Base-by-base conservation (phyloP, 371 early-diverging fungal genomes). In the Mucor saturninus region DNA sequence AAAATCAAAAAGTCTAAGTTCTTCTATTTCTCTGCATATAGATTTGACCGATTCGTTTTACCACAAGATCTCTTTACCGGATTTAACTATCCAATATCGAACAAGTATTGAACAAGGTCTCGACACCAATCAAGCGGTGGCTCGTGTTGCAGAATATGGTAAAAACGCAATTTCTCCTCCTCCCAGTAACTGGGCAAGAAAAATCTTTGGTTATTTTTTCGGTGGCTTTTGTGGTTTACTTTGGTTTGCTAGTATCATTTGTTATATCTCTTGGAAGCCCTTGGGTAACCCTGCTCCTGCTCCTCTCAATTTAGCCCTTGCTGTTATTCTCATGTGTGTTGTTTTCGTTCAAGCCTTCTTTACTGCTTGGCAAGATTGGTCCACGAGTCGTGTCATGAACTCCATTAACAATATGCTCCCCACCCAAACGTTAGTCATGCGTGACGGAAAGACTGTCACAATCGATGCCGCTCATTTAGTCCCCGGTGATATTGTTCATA, bases 401-500 rank as follows among this genome's bases (percentile, higher is more conserved):
- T 87, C 90, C 0, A 92, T 94, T 62, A 73, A 80, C 59, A 85
- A 77, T 59, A 87, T 94, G 85, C 70, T 93, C 40, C 88, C 91
- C 5, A 75, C 84, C 1, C 80, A 80, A 45, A 75, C 84, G 5
- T 56, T 72, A 15, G 92, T 88, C 35, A 46, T 81, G 57, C 84
- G 93, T 29, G 85, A 89, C 56, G 89, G 91, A 10, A 64, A 74
- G 8, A 26, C 66, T 7, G 35, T 69, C 29, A 71, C 69, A 0
- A 75, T 90, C 15, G 74, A 86, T 13, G 81, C 88, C 39, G 48
- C 70, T 1, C 51, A 68, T 35, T 59, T 75, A 67, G 71, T 76
- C 2, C 69, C 72, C 13, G 76, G 92, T 31, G 93, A 93, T 64
- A 45, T 90, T 6, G 84, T 93, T 35, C 69, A 75, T 40, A 65